Conservation (phyloP, 352 stramenopile species). For the Aphanomyces astaci region DNA sequence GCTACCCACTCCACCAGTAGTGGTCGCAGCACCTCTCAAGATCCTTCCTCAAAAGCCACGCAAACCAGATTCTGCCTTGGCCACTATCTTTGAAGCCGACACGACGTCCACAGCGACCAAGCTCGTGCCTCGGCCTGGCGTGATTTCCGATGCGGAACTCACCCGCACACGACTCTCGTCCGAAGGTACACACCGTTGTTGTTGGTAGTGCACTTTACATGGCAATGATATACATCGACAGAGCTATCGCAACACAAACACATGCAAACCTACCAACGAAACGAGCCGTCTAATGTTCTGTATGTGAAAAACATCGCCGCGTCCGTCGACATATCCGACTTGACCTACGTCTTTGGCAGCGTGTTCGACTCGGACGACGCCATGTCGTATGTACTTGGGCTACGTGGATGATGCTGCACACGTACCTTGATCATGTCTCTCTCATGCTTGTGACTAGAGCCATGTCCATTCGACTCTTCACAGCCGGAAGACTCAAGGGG, state of each 20-base stretch:
- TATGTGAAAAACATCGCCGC: conserved; percentile 81
- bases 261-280: conserved; percentile 62
- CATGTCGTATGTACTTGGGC: conserved; percentile 28
- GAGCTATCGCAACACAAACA: conserved; percentile 39
- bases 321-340: conserved; percentile 35
- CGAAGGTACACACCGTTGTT: conserved; percentile 38
- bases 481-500: conserved; percentile 72
- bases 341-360: conserved; percentile 43
- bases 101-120: neutral
- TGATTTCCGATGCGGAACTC: conserved; percentile 57
- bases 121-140: conserved; percentile 31
- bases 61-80: neutral
- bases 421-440: neutral
- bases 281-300: conserved; percentile 43
- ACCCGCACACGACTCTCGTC: conserved; percentile 30
- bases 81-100: conserved; percentile 3
- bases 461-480: conserved; percentile 61
- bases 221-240: conserved; percentile 6
- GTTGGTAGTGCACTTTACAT: conserved; percentile 9
- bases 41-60: neutral
- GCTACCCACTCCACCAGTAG: too few species aligned
- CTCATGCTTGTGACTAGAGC: conserved; percentile 26
- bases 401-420: neutral
- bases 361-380: conserved; percentile 29
- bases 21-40: neutral